Percentiles rank a stretch among this genome's conserved stretches.
Conservation (phyloP, 768 basidiomycete species). For the Suillus cothurnatus region DNA sequence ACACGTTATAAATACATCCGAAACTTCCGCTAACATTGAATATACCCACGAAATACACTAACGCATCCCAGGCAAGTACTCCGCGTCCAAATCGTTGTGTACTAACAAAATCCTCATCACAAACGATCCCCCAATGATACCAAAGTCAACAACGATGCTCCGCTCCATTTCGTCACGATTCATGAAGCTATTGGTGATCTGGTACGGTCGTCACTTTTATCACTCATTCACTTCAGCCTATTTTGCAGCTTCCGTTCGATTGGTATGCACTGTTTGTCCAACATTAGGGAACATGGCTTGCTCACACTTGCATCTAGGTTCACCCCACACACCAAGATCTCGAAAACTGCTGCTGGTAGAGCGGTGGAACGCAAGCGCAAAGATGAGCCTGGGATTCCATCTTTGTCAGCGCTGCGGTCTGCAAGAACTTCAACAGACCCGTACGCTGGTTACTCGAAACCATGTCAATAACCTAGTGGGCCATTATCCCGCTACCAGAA, state of each 20-base stretch:
- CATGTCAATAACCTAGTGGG: slow-evolving; percentile 41
- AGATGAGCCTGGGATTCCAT: slow-evolving; percentile 41
- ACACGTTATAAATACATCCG: no score
- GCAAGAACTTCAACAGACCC: slow-evolving; percentile 12
- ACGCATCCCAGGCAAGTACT: no score
- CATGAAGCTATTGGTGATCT: slow-evolving; percentile 70
- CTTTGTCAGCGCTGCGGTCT: slow-evolving; percentile 42
- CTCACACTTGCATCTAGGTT: slow-evolving; percentile 39
- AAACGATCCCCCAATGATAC: no score
- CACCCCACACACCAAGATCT: slow-evolving; percentile 51
- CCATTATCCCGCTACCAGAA: slow-evolving; percentile 49
- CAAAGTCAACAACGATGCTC: no score
- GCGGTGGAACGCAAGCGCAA: slow-evolving; percentile 38
- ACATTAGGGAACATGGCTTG: background rate
- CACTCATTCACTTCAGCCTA: slow-evolving; percentile 10
- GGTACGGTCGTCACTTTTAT: slow-evolving; percentile 42
- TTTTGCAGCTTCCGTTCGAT: slow-evolving; percentile 61
- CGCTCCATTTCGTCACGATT: slow-evolving; percentile 58
- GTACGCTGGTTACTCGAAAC: slow-evolving; percentile 50
- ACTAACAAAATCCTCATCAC: no score
- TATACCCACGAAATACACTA: no score
- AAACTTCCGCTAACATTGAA: no score
- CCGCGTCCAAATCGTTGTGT: no score
- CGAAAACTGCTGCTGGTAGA: slow-evolving; percentile 36
- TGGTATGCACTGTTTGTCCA: slow-evolving; percentile 45